Percentiles rank a stretch among this genome's conserved stretches.
phyloP scores from a whole-genome alignment of 371 early-diverging fungal genomes.

The Catenaria anguillulae region DNA sequence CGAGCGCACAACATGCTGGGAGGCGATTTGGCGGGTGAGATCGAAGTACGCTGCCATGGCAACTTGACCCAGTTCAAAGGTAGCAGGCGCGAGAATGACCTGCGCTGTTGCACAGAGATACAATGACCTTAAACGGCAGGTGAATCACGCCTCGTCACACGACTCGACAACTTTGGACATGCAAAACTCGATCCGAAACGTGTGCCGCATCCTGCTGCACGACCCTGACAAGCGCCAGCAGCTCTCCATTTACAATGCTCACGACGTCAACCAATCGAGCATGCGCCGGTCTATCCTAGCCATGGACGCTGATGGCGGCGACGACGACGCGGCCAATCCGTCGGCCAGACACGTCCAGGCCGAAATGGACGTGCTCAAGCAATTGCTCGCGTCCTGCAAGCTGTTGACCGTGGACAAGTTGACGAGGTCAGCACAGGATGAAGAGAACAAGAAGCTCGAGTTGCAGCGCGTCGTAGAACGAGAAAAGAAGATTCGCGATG shows the following conservation, averaged over 20 bases:
- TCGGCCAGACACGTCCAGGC: not conserved
- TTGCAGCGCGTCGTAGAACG: slow-evolving; percentile 3
- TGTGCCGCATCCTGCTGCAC: not conserved
- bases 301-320: not conserved
- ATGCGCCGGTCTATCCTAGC: too few relatives aligned
- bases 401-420: not conserved
- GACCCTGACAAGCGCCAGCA: not conserved
- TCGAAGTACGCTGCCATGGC: too few relatives aligned
- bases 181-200: not conserved
- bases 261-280: not conserved
- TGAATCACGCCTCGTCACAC: not conserved
- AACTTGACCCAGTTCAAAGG: too few relatives aligned
- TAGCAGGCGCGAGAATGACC: too few relatives aligned
- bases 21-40: slow-evolving; percentile 12
- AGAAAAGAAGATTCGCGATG: slow-evolving; percentile 15
- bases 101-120: slow-evolving; percentile 2
- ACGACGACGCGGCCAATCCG: not conserved
- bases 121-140: not conserved
- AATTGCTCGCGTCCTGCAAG: not conserved
- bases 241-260: not conserved
- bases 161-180: too few relatives aligned
- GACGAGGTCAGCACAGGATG: not conserved
- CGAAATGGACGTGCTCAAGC: not conserved
- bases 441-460: slow-evolving; percentile 1
- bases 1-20: slow-evolving; percentile 19